These are phyloP conservation scores for Plasmodium inui DNA, from an alignment of 169 alveolate species.

Conservation along the genomic window DNA sequence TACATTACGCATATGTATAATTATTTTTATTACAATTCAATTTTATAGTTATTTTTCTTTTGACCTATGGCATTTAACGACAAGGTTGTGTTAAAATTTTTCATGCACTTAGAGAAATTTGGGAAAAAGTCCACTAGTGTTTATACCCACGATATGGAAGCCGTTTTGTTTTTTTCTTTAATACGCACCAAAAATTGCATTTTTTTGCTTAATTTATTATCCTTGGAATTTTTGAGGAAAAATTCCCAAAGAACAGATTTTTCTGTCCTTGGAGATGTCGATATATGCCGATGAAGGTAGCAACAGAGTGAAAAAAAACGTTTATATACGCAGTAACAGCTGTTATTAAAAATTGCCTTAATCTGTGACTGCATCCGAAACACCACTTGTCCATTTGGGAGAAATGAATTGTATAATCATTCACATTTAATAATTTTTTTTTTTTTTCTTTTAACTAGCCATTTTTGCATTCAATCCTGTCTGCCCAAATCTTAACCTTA, in stretches of 20 bases:
- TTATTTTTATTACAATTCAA: not conserved
- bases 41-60: not conserved
- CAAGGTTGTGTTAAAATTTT: not conserved
- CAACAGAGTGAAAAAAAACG: not conserved
- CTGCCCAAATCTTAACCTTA: not conserved
- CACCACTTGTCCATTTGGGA: not conserved
- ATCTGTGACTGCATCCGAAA: not conserved
- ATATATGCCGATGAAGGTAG: not conserved
- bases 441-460: not conserved
- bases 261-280: not conserved
- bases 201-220: not conserved
- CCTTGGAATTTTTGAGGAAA: not conserved
- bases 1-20: not conserved
- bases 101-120: not conserved
- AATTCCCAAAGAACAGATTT: not conserved
- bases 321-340: not conserved
- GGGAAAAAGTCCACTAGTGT: not conserved
- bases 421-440: not conserved
- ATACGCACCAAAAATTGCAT: not conserved
- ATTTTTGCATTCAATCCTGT: not conserved
- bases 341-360: not conserved
- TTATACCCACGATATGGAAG: not conserved
- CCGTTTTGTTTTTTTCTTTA: not conserved
- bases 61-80: not conserved
- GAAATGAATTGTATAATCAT: not conserved